Percentiles rank a stretch among this genome's conserved stretches.
These are phyloP conservation scores for Agaricus subrufescens DNA, from an alignment of 768 basidiomycete species.

Conservation along the genomic window DNA sequence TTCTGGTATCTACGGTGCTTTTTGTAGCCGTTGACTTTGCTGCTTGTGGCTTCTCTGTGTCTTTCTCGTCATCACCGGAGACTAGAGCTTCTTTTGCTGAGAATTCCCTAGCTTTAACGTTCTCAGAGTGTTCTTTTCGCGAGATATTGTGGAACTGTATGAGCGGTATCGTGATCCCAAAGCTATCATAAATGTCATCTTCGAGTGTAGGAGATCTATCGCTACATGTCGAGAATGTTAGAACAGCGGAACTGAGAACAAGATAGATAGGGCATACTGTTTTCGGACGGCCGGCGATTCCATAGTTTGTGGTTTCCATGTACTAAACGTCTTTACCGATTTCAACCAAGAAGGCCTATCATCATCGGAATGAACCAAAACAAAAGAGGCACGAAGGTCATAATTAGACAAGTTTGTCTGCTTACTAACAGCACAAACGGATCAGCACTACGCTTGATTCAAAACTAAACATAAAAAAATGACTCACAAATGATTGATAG, in stretches of 20 bases:
- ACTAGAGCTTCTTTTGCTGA: no score
- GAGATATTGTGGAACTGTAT: constrained; percentile 27
- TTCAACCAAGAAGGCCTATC: constrained; percentile 24
- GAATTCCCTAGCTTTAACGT: no score
- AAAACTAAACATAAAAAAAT: neutral
- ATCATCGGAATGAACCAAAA: constrained; percentile 21
- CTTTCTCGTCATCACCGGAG: no score
- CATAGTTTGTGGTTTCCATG: constrained; percentile 21
- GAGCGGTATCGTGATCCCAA: constrained; percentile 28
- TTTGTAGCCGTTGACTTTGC: no score
- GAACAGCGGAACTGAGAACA: constrained; percentile 5
- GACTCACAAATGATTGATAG: constrained; percentile 27
- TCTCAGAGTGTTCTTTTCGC: neutral
- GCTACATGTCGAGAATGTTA: neutral
- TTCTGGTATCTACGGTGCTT: neutral
- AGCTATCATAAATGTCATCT: constrained; percentile 29
- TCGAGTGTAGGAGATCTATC: constrained; percentile 8
- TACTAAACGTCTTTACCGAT: constrained; percentile 23
- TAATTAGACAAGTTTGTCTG: constrained; percentile 19
- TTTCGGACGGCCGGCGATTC: constrained; percentile 16
- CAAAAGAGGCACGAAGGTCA: constrained; percentile 33
- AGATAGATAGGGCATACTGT: constrained; percentile 22
- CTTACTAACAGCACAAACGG: constrained; percentile 13
- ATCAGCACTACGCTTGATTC: no score
- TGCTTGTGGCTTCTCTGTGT: no score